Evolutionary conservation across 805 yeast species (phyloP), one percentile per base, ranked within the genome.

Genomic region (Ogataea neopini): DNA sequence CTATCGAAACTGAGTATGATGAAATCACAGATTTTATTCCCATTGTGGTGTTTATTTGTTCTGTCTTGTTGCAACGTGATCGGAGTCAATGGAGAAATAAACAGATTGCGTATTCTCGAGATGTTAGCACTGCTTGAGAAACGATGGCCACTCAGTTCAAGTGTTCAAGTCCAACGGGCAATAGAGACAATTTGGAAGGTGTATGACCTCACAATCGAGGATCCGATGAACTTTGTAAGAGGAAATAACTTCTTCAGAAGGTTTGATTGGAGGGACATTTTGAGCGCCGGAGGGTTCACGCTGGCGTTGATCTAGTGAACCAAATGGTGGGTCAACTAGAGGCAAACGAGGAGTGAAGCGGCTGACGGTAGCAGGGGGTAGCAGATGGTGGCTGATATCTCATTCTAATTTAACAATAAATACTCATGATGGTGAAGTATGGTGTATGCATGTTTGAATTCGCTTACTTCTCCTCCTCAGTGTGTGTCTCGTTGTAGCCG

Each of bases 31-130:
- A 45, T 50, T 4, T 52, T 63, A 10, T 64, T 60, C 28, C 71
- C 71, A 6, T 49, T 56, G 23, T 66, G 71, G 71, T 47, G 66
- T 11, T 28, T 66, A 15, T 51, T 64, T n/a, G 58, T 66, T 2
- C 25, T 59, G 8, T 50, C 66, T 3, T 49, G 49, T 9, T 54
- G 60, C 29, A 43, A 52, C 14, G 49, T 46, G 15, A 22, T 42
- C 6, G 54, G 53, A 2, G 43, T 44, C 13, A 42, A 53, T 18
- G 66, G 59, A 10, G 54, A 51, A 11, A 20, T 43, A 2, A 51
- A 41, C 2, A 43, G 66, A 18, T 15, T 61, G 2, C 33, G 46
- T 9, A 50, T 59, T 1, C 43, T 64, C 14, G 50, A 55, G 13
- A 40, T 61, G 4, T 54, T 64, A n/a, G 47, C 52, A 1, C 30